Base-by-base conservation (phyloP, 192 early-diverging fungal genomes). In the Entomortierella parvispora region DNA sequence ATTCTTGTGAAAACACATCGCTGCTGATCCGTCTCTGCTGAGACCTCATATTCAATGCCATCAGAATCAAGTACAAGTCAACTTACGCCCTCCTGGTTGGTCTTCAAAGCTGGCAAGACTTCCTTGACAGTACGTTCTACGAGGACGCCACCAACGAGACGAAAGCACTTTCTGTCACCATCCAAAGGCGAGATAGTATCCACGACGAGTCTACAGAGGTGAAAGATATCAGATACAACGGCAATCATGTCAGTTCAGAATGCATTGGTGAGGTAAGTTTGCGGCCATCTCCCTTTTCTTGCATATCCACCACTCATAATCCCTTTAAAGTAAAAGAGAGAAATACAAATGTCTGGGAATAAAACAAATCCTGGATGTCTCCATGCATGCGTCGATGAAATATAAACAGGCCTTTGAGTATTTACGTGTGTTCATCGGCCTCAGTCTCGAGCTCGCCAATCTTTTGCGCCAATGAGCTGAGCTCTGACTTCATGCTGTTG, bases 361-460 rank as follows among this genome's bases (percentile, higher is more conserved):
- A n/a, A n/a, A n/a, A n/a, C n/a, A n/a, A n/a, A n/a, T n/a, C n/a
- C n/a, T n/a, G n/a, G n/a, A n/a, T n/a, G n/a, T n/a, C n/a, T n/a
- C n/a, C n/a, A n/a, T n/a, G n/a, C n/a, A n/a, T n/a, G n/a, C n/a
- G n/a, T n/a, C n/a, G n/a, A 40, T 40, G 12, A 40, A 25, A 11
- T 2, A 31, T 54, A 15, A 14, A 25, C 22, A 31, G 14, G 23
- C 37, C 33, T 59, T 76, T 83, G 93, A 92, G 91, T 88, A 49
- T 59, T 76, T 83, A 94, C 93, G 91, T 88, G 87, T 99, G 96
- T 81, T 99, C 97, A 69, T 96, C 96, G 23, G 90, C 83, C 76
- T 99, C 94, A 47, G 89, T 86, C 80, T 99, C 97, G 26, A 99
- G 84, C 77, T 98, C 97, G 22, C 95, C 95, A 62, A 97, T 87